phyloP scores from a whole-genome alignment of 1,139 yeast genomes.

The Trichomonascaceae sp. region DNA sequence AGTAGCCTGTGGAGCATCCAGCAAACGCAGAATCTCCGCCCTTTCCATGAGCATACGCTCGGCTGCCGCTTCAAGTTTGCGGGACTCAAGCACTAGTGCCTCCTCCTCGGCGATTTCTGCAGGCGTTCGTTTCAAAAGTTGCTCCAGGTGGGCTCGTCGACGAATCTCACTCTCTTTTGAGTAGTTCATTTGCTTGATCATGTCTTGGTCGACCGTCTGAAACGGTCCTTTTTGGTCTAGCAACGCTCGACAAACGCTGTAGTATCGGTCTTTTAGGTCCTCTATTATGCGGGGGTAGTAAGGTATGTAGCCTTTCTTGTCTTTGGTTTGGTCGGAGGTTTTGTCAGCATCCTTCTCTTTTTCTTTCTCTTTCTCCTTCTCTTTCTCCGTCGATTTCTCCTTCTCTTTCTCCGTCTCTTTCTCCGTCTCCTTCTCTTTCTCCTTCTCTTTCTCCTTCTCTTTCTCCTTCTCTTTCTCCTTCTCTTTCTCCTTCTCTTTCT shows the following conservation, averaged over 20 bases:
- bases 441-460: constrained; percentile 2
- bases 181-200: constrained; percentile 35
- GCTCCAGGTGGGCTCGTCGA: constrained; percentile 68
- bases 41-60: constrained; percentile 80
- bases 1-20: constrained; percentile 82
- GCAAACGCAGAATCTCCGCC: constrained; percentile 57
- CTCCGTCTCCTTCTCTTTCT: constrained; percentile 1
- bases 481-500: constrained; percentile 1
- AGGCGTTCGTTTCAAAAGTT: constrained; percentile 70
- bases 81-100: constrained; percentile 80
- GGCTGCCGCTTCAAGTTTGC: constrained; percentile 86
- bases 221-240: constrained; percentile 28
- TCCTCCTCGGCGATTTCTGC: constrained; percentile 98
- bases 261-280: constrained; percentile 75
- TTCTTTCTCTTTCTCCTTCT: constrained; percentile 1
- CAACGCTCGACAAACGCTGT: constrained; percentile 39
- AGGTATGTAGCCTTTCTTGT: not conserved
- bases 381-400: not conserved
- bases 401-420: constrained; percentile 1
- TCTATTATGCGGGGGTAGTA: constrained; percentile 37
- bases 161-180: constrained; percentile 59
- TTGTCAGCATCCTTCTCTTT: not conserved
- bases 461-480: not conserved
- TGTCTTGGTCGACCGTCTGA: constrained; percentile 25
- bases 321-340: not conserved